Evolutionary conservation across 768 basidiomycete species (phyloP), one percentile per base, ranked within the genome.

Genomic region (Suillus subalutaceus): DNA sequence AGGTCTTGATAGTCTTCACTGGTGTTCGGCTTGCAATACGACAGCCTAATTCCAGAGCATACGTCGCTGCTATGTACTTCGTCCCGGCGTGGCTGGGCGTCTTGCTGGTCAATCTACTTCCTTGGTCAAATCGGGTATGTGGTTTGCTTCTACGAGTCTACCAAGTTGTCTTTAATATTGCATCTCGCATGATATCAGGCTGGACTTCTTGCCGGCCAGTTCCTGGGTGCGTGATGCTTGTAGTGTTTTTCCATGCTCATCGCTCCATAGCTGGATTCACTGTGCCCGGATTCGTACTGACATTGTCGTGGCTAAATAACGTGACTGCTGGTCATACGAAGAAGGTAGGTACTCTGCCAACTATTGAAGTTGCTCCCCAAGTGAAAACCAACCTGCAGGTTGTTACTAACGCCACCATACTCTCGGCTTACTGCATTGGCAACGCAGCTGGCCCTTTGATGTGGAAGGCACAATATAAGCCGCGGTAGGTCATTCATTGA

Each of bases 171-270:
- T 50, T 23, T 15, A 23, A 23, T 23, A 13, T 6, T 6, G 50
- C 3, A 23, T 26, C 23, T 50, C 23, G 30, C 53, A n/a, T 10
- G 35, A 57, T 37, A 37, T 38, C n/a, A 57, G 56, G n/a, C 35
- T 38, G 56, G 56, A 38, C 56, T 57, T 57, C 74, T 90, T n/a
- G 86, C 86, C 66, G 77, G 78, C 5, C 73, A 84, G 63, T 89
- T 86, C 85, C 64, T 83, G 1, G 85, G 89, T 84, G 63, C 7
- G 75, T 65, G n/a, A 26, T 23, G 18, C 38, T 32, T 66, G 26
- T 46, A 30, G 18, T 64, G 13, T 38, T 15, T 38, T 12, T 26
- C 6, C 9, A 43, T 52, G 26, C 18, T 65, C n/a, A 23, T 48
- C 26, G 8, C 37, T 38, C 38, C 43, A 41, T 55, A 41, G 59